Conservation (phyloP, 1,284 basidiomycete genomes). For the Ustilago lituana region DNA sequence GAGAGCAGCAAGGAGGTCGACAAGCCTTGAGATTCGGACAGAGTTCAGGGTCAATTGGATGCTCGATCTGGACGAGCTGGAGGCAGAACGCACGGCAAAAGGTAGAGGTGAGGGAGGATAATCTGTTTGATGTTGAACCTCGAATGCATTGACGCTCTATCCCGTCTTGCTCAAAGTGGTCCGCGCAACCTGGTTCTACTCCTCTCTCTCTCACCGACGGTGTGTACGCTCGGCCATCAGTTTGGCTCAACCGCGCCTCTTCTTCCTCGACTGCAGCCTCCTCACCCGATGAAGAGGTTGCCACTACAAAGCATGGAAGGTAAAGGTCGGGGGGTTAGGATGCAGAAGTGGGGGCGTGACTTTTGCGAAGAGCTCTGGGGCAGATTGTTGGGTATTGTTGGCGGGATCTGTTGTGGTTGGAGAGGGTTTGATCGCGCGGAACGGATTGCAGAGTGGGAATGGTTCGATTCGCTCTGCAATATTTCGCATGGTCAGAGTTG, state of each 20-base stretch:
- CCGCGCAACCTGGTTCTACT: constrained; percentile 68
- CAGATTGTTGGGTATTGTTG: constrained; percentile 68
- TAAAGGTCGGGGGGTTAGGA: constrained; percentile 14
- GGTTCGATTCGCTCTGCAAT: constrained; percentile 26
- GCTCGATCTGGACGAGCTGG: constrained; percentile 61
- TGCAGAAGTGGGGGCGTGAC: constrained; percentile 62
- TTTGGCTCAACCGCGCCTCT: too few species aligned
- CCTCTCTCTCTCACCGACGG: constrained; percentile 50
- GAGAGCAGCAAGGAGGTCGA: not conserved
- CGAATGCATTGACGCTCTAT: constrained; percentile 61
- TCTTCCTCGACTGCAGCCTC: too few species aligned
- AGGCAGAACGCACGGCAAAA: constrained; percentile 33
- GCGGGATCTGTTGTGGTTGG: constrained; percentile 50
- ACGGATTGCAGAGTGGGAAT: constrained; percentile 37
- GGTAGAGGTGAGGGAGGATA: constrained; percentile 64
- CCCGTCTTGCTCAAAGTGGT: constrained; percentile 67
- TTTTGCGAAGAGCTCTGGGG: too few species aligned
- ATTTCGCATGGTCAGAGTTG: constrained; percentile 20
- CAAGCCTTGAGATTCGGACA: constrained; percentile 15
- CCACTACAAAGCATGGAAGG: constrained; percentile 57
- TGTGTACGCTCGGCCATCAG: constrained; percentile 58
- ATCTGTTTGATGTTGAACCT: constrained; percentile 64
- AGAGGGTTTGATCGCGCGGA: constrained; percentile 60
- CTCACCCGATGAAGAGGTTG: too few species aligned
- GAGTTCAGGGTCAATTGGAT: constrained; percentile 48